phyloP scores from a whole-genome alignment of 768 basidiomycete species.

The Lactarius sp. region DNA sequence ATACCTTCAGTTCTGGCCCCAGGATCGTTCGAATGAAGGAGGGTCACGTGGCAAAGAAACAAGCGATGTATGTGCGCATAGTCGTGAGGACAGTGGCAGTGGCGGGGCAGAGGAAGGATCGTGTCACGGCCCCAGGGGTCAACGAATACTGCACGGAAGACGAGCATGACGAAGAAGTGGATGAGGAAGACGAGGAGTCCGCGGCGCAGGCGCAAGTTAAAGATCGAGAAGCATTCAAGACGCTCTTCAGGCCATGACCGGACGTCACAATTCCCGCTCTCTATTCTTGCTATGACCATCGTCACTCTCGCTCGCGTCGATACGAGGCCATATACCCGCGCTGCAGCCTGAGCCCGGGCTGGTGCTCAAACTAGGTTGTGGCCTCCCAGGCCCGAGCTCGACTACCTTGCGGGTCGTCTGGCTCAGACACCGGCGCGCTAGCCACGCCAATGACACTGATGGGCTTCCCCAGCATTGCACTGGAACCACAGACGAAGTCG shows the following conservation, averaged over 20 bases:
- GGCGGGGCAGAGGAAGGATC: background rate
- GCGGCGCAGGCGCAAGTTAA: background rate
- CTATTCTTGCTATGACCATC: background rate
- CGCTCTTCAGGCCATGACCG: background rate
- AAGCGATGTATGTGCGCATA: background rate
- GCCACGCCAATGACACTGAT: background rate
- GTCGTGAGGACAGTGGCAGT: background rate
- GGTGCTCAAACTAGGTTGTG: background rate
- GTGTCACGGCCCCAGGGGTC: background rate
- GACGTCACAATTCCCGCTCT: background rate
- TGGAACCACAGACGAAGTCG: background rate
- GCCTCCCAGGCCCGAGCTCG: constrained; percentile 8
- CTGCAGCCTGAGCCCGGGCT: background rate
- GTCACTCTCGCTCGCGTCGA: background rate
- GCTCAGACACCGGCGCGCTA: background rate
- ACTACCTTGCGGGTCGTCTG: background rate
- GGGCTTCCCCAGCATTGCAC: background rate
- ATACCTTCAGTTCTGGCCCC: background rate
- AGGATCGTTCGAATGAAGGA: background rate
- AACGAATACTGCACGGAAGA: background rate
- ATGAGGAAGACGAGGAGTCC: too few species aligned
- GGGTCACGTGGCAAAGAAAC: background rate
- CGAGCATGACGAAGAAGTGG: background rate
- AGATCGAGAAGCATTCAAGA: background rate
- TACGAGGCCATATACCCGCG: background rate